Evolutionary conservation across 2,329 filamentous ascomycete genomes (phyloP).

Genomic region (Bipolaris gigantea): DNA sequence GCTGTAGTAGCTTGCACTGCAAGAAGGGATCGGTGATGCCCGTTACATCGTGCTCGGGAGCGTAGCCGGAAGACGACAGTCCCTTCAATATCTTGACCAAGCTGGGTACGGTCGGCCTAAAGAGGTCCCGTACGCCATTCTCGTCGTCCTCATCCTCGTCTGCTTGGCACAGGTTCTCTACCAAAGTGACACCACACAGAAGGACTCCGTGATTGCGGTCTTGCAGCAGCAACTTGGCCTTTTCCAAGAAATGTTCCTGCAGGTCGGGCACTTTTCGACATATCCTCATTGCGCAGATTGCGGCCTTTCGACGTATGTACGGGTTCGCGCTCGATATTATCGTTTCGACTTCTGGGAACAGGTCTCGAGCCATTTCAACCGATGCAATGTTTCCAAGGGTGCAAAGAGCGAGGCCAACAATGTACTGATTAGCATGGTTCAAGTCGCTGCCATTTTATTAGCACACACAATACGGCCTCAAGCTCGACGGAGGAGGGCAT

Average conservation of each 20-base stretch:
- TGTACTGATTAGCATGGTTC: slow-evolving; percentile 96
- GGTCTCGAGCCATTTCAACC: slow-evolving; percentile 95
- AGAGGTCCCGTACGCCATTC: slow-evolving; percentile 86
- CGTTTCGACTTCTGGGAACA: slow-evolving; percentile 94
- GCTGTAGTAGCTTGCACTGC: slow-evolving; percentile 90
- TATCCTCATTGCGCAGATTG: slow-evolving; percentile 98
- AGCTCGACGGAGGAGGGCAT: slow-evolving; percentile 33
- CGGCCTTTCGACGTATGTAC: slow-evolving; percentile 97
- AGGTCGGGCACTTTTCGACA: slow-evolving; percentile 96
- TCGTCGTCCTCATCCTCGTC: slow-evolving; percentile 93
- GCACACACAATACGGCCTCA: background rate
- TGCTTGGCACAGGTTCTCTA: slow-evolving; percentile 89
- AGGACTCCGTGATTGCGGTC: slow-evolving; percentile 96
- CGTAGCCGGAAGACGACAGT: slow-evolving; percentile 91
- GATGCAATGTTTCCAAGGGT: slow-evolving; percentile 98
- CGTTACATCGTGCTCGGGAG: slow-evolving; percentile 96
- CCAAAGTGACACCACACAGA: slow-evolving; percentile 86
- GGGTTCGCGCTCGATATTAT: slow-evolving; percentile 91
- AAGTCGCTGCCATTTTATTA: slow-evolving; percentile 69
- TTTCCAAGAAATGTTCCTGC: slow-evolving; percentile 95
- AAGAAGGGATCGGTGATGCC: slow-evolving; percentile 97
- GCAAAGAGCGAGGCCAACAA: slow-evolving; percentile 93
- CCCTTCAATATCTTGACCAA: slow-evolving; percentile 90
- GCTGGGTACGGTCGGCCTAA: slow-evolving; percentile 79
- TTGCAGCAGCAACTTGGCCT: slow-evolving; percentile 81